phyloP scores from a whole-genome alignment of 2,329 filamentous ascomycete species.

The Biscogniauxia marginata region DNA sequence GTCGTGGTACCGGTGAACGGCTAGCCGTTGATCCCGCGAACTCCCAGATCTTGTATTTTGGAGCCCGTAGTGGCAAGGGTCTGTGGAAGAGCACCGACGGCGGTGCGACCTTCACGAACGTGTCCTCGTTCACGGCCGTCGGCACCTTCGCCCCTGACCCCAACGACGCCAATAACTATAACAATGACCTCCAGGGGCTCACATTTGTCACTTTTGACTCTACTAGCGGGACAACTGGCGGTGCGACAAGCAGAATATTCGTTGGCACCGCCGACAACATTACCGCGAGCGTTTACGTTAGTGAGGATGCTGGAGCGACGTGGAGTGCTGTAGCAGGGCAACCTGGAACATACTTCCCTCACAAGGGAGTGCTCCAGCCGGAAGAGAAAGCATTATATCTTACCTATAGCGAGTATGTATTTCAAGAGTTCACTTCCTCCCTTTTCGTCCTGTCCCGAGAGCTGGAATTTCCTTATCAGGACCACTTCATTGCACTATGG shows the following conservation, averaged over 20 bases:
- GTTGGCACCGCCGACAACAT: slow-evolving; percentile 54
- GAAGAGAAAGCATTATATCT: slow-evolving; percentile 54
- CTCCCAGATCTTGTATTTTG: slow-evolving; percentile 56
- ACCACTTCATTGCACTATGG: too few species aligned
- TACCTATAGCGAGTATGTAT: slow-evolving; percentile 54
- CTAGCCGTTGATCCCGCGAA: slow-evolving; percentile 58
- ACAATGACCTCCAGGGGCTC: slow-evolving; percentile 47
- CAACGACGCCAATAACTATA: slow-evolving; percentile 43
- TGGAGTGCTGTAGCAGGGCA: slow-evolving; percentile 52
- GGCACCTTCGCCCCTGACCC: slow-evolving; percentile 49
- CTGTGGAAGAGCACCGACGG: slow-evolving; percentile 58
- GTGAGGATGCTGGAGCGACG: slow-evolving; percentile 51
- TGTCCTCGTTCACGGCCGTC: slow-evolving; percentile 49
- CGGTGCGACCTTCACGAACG: slow-evolving; percentile 53
- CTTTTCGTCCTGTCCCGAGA: too few species aligned
- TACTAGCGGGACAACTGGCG: slow-evolving; percentile 43
- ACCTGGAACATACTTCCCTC: slow-evolving; percentile 50
- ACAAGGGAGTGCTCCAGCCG: slow-evolving; percentile 52
- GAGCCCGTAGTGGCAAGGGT: slow-evolving; percentile 57
- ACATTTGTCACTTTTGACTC: slow-evolving; percentile 56
- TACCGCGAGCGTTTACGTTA: slow-evolving; percentile 53
- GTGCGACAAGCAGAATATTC: slow-evolving; percentile 55
- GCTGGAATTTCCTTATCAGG: too few species aligned
- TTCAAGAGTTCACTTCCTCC: too few species aligned
- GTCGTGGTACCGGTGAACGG: slow-evolving; percentile 57